Base-by-base conservation (phyloP, 345 rosid species). In the Euphorbia lathyris region DNA sequence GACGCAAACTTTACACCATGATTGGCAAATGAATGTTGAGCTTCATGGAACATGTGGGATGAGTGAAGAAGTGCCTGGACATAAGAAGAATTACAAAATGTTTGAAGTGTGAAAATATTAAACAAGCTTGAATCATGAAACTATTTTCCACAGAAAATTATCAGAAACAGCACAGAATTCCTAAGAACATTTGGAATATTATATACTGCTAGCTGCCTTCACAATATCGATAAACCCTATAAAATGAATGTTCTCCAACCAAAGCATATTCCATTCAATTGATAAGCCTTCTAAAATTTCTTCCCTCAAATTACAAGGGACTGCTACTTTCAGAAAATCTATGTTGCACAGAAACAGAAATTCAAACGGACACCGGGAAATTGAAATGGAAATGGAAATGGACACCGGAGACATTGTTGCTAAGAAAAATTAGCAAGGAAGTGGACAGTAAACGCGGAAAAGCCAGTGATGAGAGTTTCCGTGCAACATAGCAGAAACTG, bases 1-100 rank as follows among this genome's bases (percentile, higher is more conserved):
- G 92, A 86, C 40, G 99, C 83, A 48, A 92, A 73, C 80, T 87
- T 92, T 66, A 96, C 97, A 25, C 99, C 99, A 27, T 92, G 99
- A 70, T 45, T 69, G 36, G 98, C 86, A 19, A 96, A 96, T 43
- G 96, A 83, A 74, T 96, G 98, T 70, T 70, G 72, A 52, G 99
- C 99, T 83, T 96, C 96, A 68, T 92, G 97, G 77, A 76, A 96
- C 97, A 92, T 96, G 83, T 96, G 99, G 51, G 99, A 92, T 6
- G 99, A 96, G 86, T 96, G 99, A 78, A 96, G 96, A 71, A 96
- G 92, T 1, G 99, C 99, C 99, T 96, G 83, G 34, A 69, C 36
- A 27, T 17, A 55, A 53, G 50, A 40, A 58, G 34, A 76, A 43
- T 58, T 22, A n/a, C 10, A 40, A 63, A 55, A 30, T 14, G 52